Base-by-base conservation (phyloP, 2,329 filamentous ascomycete species). In the Hortaea werneckii region DNA sequence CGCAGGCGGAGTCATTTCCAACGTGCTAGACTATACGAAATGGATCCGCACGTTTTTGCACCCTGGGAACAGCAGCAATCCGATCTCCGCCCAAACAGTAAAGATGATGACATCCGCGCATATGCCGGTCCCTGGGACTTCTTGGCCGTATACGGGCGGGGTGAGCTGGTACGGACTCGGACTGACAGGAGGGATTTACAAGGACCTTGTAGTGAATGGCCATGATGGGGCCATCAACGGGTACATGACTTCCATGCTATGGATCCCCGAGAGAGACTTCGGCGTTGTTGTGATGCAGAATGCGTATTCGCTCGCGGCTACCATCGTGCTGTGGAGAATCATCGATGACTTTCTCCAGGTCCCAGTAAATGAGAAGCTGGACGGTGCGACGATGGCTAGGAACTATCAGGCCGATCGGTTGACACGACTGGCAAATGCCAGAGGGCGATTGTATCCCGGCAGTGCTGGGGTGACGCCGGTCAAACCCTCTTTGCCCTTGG, bases 21-120 rank as follows among this genome's bases (percentile, higher is more conserved):
- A 66, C 40, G 72, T 72, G 1, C 43, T 64, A 6, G 75, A 78
- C 59, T 78, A 75, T 53, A 57, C 66, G 1, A 70, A 68, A 52
- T 80, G 76, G 76, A 52, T 77, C 2, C 61, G 63, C 27, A 72
- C 69, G 13, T 60, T 78, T 20, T 58, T 79, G 26, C 55, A 65
- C n/a, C 49, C 52, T 3, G n/a, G 34, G 7, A 50, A 49, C 11
- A 40, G 37, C 7, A 43, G 38, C 29, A 38, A 32, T 12, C 40
- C 46, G 6, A 41, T 52, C 10, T 44, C 41, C 30, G 30, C 43
- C 8, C 42, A 42, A 5, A 45, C 48, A 5, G 46, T 54, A 4
- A 37, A 42, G 27, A 43, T 37, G 5, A 45, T 53, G 37, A 50
- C 51, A 10, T 47, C n/a, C 10, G 43, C 45, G 1, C 43, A 45